Percentiles rank a stretch among this genome's conserved stretches.
These are phyloP conservation scores for Trichoderma orchidacearum DNA, from an alignment of 495 filamentous ascomycete species.

Conservation along the genomic window DNA sequence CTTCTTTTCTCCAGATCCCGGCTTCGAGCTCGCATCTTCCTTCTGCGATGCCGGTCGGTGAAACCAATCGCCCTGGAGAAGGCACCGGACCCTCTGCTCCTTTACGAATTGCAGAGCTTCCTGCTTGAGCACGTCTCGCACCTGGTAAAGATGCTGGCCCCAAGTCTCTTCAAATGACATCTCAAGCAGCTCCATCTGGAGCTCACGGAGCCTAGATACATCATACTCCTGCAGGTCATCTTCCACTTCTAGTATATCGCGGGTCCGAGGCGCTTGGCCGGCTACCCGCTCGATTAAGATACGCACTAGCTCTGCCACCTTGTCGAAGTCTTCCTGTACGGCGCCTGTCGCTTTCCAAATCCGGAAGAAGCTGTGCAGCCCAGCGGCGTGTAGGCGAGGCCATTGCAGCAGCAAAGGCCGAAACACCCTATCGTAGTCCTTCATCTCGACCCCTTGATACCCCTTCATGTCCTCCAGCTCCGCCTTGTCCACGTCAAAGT, in stretches of 20 bases:
- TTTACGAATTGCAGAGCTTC: constrained; percentile 93
- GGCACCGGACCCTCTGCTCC: constrained; percentile 87
- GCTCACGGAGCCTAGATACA: constrained; percentile 55
- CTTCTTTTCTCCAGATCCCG: constrained; percentile 19
- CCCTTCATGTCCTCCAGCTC: constrained; percentile 69
- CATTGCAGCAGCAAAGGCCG: constrained; percentile 83
- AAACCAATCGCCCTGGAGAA: constrained; percentile 88
- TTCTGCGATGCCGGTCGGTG: constrained; percentile 36
- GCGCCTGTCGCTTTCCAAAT: constrained; percentile 86
- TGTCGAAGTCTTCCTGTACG: constrained; percentile 74
- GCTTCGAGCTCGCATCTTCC: constrained; percentile 22
- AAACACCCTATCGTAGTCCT: constrained; percentile 77
- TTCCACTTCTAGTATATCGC: constrained; percentile 79
- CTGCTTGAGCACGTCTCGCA: constrained; percentile 83
- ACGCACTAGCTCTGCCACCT: constrained; percentile 77
- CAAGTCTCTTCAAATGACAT: constrained; percentile 87
- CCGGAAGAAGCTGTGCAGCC: constrained; percentile 78
- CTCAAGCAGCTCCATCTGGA: constrained; percentile 93
- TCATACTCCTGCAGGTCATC: constrained; percentile 80
- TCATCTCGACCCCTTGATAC: constrained; percentile 61
- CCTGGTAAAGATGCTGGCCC: constrained; percentile 78
- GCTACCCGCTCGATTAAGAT: constrained; percentile 89
- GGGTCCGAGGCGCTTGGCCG: constrained; percentile 67
- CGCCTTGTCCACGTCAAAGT: constrained; percentile 86
- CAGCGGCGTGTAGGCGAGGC: constrained; percentile 85